phyloP scores from a whole-genome alignment of 352 stramenopile species.

The Globisporangium okanoganense region DNA sequence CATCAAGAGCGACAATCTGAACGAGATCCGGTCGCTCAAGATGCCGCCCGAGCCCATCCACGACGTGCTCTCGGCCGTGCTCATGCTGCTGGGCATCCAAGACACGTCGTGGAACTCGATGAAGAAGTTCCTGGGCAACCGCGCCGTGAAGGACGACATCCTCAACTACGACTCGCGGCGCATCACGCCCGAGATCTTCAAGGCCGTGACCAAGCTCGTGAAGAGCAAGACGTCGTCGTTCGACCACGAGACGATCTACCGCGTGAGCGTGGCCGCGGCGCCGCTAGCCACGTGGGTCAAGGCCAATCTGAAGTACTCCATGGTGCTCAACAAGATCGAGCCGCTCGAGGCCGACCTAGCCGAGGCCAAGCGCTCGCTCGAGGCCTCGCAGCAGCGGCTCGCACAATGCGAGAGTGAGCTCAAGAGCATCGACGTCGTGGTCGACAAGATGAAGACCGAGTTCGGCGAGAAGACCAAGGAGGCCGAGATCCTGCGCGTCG shows the following conservation, averaged over 20 bases:
- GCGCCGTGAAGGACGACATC: conserved; percentile 96
- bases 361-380: conserved; percentile 84
- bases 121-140: conserved; percentile 96
- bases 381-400: conserved; percentile 85
- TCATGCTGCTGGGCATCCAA: conserved; percentile 94
- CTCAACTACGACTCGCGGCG: conserved; percentile 93
- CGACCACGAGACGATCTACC: conserved; percentile 92
- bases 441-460: conserved; percentile 89
- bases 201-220: conserved; percentile 90
- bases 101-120: conserved; percentile 96
- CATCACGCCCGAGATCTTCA: conserved; percentile 90
- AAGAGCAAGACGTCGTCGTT: conserved; percentile 93
- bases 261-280: conserved; percentile 91
- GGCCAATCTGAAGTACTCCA: conserved; percentile 93
- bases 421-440: conserved; percentile 86
- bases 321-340: conserved; percentile 95
- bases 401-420: conserved; percentile 90
- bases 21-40: conserved; percentile 94
- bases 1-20: conserved; percentile 95
- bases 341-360: conserved; percentile 90
- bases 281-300: conserved; percentile 95
- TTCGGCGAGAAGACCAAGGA: conserved; percentile 92
- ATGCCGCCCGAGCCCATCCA: conserved; percentile 94
- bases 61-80: conserved; percentile 92
- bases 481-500: conserved; percentile 87